Conservation (phyloP, 495 filamentous ascomycete genomes). For the Entonaema liquescens region DNA sequence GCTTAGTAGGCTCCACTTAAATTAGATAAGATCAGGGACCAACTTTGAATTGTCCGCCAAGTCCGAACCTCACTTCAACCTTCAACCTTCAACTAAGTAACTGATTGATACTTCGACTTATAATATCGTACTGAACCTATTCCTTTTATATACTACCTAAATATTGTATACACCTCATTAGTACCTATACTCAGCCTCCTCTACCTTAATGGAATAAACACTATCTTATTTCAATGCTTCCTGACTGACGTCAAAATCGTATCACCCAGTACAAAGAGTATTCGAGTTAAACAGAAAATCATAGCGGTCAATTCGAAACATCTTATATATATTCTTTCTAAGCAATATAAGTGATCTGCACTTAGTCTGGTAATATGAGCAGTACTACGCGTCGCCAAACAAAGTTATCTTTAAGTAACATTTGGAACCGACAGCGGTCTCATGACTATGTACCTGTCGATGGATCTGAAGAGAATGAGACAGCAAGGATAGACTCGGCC, state of each 20-base stretch:
- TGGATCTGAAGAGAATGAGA: constrained; percentile 25
- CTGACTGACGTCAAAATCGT: background rate
- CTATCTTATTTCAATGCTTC: background rate
- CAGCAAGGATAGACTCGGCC: constrained; percentile 10
- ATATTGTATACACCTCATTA: background rate
- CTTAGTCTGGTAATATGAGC: constrained; percentile 15
- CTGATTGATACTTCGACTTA: too few species aligned
- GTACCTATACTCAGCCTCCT: background rate
- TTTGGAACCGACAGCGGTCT: constrained; percentile 26
- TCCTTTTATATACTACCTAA: background rate
- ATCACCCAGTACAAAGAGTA: background rate
- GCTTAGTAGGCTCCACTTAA: background rate
- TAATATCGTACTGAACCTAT: background rate
- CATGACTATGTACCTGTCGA: constrained; percentile 32
- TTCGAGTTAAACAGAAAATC: background rate
- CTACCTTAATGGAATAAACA: background rate
- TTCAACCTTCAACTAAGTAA: background rate
- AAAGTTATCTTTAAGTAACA: constrained; percentile 17
- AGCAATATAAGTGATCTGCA: background rate
- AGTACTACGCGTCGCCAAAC: background rate
- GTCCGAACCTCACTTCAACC: background rate
- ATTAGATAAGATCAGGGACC: background rate
- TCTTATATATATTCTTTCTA: background rate
- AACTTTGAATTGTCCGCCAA: background rate
- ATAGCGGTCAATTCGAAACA: background rate